Base-by-base conservation (phyloP, 1,284 basidiomycete genomes). In the Moniliella sp. region DNA sequence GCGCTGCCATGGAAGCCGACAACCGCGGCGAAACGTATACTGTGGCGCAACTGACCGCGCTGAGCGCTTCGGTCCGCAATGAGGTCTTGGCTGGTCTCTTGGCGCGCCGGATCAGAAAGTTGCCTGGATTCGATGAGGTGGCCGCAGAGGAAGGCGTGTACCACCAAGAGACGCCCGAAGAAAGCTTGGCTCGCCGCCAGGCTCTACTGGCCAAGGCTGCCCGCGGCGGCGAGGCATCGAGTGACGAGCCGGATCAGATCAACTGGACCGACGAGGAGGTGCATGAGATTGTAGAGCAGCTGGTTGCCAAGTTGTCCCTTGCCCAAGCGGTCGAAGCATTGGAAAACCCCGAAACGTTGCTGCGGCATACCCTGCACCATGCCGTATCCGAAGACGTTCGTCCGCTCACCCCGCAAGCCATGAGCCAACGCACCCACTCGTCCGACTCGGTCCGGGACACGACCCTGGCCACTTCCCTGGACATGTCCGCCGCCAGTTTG, bases 61-160 rank as follows among this genome's bases (percentile, higher is more conserved):
- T 83, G 31, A 79, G 77, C 11, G 75, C 76, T 9, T 77, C 79
- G 11, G 76, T 82, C 10, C 71, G 79, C 41, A 76, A 74, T 54
- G 78, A 81, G 50, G 74, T 82, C 7, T 66, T 83, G 12, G 72
- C 75, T 0, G 79, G 78, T 27, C 79, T 82, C 52, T 66, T 83
- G 21, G 74, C 68, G 45, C 69, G 78, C 33, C 72, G 76, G 5
- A 67, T 83, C 46, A 75, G 71, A 51, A 55, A 64, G 4, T 25
- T 50, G 15, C 34, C 41, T 1, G 40, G 36, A 9, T 34, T 50
- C 25, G 16, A 33, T 7, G 30, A 32, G n/a, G n/a, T n/a, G n/a
- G n/a, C n/a, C n/a, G n/a, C n/a, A n/a, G n/a, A n/a, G n/a, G n/a
- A n/a, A n/a, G n/a, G n/a, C n/a, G n/a, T n/a, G n/a, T n/a, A n/a